phyloP scores from a whole-genome alignment of 1,284 basidiomycete species.

The Neolentinus lepideus region DNA sequence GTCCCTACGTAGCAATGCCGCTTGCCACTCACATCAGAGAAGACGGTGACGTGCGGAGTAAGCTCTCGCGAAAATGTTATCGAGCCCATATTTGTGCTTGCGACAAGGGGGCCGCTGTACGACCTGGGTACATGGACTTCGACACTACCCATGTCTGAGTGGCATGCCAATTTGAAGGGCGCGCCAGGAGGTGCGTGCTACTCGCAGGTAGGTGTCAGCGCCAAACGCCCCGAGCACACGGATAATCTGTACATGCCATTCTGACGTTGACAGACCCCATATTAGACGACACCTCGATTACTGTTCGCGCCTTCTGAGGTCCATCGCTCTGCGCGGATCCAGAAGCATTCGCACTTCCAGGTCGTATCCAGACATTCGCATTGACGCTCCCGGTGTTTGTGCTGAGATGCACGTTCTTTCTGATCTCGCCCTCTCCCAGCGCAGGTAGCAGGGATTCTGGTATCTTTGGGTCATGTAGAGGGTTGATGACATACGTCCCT shows the following conservation, averaged over 20 bases:
- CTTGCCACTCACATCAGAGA: slow-evolving; percentile 5
- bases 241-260: not conserved
- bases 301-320: not conserved
- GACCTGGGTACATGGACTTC: not conserved
- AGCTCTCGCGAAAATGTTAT: slow-evolving; percentile 4
- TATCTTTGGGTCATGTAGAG: slow-evolving; percentile 2
- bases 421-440: not conserved
- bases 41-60: slow-evolving; percentile 3
- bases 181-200: not conserved
- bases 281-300: not conserved
- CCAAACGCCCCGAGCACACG: not conserved
- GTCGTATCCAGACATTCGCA: slow-evolving; percentile 6
- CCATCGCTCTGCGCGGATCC: not conserved
- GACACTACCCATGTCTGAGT: not conserved
- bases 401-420: slow-evolving; percentile 7
- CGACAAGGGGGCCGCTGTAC: slow-evolving; percentile 2
- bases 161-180: not conserved
- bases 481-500: slow-evolving; percentile 8
- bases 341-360: not conserved
- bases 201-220: not conserved
- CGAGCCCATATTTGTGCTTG: not conserved
- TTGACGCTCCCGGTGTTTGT: not conserved
- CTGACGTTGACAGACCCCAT: not conserved
- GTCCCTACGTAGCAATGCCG: slow-evolving; percentile 7
- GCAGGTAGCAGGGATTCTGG: slow-evolving; percentile 5